Conservation (phyloP, 306 rosid species). For the Macrotyloma uniflorum region DNA sequence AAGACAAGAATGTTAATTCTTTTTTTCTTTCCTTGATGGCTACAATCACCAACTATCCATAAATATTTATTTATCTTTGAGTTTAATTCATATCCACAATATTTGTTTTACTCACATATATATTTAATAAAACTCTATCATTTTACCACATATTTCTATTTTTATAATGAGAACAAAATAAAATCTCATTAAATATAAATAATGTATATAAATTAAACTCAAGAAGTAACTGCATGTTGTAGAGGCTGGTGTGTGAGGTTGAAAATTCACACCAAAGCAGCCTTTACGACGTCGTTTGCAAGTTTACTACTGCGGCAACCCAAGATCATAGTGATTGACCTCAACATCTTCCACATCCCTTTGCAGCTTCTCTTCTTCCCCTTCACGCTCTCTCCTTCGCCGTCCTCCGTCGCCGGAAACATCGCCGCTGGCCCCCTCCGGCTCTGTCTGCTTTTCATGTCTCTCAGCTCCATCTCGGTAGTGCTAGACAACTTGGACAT, state of each 20-base stretch:
- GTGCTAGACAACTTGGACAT: slow-evolving; percentile 46
- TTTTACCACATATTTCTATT: not conserved
- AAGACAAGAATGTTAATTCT: not conserved
- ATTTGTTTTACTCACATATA: not conserved
- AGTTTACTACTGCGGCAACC: slow-evolving; percentile 44
- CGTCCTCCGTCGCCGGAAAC: slow-evolving; percentile 41
- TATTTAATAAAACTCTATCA: not conserved
- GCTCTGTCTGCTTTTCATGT: slow-evolving; percentile 66
- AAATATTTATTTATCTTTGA: too few species aligned
- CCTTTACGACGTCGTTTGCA: slow-evolving; percentile 48
- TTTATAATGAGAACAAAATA: not conserved
- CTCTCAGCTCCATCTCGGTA: slow-evolving; percentile 64
- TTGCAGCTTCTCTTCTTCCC: slow-evolving; percentile 18
- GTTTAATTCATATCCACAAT: not conserved
- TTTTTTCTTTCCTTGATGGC: not conserved
- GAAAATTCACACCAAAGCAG: slow-evolving; percentile 36
- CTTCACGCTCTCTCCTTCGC: slow-evolving; percentile 1
- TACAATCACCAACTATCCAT: too few species aligned
- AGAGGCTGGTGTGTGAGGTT: not conserved
- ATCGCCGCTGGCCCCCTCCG: slow-evolving; percentile 34
- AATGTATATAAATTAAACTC: too few species aligned
- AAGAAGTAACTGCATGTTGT: not conserved
- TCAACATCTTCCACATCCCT: slow-evolving; percentile 53
- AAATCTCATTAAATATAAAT: not conserved
- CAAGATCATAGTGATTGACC: slow-evolving; percentile 43